Conservation (phyloP, 805 yeast genomes). For the Candida patagonica region DNA sequence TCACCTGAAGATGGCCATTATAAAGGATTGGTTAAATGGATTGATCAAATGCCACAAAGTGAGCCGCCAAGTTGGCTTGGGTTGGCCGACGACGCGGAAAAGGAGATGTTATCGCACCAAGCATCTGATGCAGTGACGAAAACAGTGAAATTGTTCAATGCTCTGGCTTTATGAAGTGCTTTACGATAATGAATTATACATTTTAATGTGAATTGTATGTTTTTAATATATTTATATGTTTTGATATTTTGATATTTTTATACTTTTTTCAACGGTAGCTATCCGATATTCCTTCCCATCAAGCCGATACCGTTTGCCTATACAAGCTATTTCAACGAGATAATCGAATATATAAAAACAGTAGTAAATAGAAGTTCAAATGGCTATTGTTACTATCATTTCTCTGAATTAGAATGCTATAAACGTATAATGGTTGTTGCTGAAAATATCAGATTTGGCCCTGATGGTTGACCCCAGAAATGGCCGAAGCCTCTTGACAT, state of each 20-base stretch:
- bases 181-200: no score
- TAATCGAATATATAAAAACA: no score
- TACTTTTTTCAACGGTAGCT: neutral
- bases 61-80: slow-evolving; percentile 49
- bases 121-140: neutral
- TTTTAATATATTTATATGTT: neutral
- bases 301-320: no score
- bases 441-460: no score
- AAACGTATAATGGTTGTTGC: no score
- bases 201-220: neutral
- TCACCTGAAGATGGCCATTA: slow-evolving; percentile 41
- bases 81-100: slow-evolving; percentile 36
- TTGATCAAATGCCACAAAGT: slow-evolving; percentile 41
- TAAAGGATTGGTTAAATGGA: slow-evolving; percentile 39
- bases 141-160: neutral
- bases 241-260: neutral
- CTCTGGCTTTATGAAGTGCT: neutral
- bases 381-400: no score
- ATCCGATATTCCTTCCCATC: no score
- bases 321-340: no score
- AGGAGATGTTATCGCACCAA: slow-evolving; percentile 17
- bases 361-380: no score
- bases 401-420: no score
- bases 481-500: no score
- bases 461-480: no score